A percentile compares a stretch with the other conserved stretches of the same genome.
phyloP scores from a whole-genome alignment of 177 flowering plant species.

The Tripterygium wilfordii region DNA sequence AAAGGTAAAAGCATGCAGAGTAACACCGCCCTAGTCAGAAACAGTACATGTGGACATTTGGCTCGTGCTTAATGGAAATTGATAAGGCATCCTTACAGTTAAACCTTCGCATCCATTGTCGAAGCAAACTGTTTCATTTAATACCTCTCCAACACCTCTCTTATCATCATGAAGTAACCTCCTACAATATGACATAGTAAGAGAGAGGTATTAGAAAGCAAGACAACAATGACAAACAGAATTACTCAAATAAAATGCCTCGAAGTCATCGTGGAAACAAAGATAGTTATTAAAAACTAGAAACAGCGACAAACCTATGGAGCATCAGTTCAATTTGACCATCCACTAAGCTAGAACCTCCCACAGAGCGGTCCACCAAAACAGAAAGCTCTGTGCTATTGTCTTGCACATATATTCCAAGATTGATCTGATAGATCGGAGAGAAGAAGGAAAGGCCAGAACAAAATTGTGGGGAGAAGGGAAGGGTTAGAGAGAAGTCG shows the following conservation, averaged over 20 bases:
- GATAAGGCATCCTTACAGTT: conserved; percentile 41
- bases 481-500: no score
- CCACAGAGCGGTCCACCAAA: conserved; percentile 87
- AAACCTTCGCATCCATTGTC: conserved; percentile 62
- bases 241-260: background rate
- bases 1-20: no score
- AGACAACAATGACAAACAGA: background rate
- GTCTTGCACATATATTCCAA: conserved; percentile 77
- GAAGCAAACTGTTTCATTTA: conserved; percentile 73
- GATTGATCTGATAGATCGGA: conserved; percentile 56
- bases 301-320: conserved; percentile 52
- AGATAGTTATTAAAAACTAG: no score
- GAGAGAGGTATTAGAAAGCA: background rate
- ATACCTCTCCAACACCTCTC: conserved; percentile 85
- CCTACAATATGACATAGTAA: conserved; percentile 53
- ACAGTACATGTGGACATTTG: no score
- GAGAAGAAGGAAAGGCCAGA: background rate
- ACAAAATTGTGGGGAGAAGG: background rate
- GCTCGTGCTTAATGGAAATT: background rate
- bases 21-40: no score
- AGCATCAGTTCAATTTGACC: conserved; percentile 95
- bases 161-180: conserved; percentile 80
- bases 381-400: conserved; percentile 64
- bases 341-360: conserved; percentile 79
- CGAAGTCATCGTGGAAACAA: no score